Base-by-base conservation (phyloP, 208 protist species). In the Leishmania tropica region DNA sequence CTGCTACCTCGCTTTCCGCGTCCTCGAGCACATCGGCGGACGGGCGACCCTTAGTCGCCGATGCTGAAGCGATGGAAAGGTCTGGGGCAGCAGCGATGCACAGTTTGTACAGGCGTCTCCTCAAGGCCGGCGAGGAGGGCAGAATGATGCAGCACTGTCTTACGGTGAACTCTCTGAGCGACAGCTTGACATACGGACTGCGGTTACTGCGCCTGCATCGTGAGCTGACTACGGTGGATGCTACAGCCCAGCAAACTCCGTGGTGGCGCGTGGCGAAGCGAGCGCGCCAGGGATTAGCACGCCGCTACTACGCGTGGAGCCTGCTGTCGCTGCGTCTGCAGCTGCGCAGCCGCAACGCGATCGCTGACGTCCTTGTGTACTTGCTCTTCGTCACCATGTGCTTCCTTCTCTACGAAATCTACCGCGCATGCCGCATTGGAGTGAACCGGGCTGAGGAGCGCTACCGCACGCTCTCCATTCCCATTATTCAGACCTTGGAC, bases 321-420 rank as follows among this genome's bases (percentile, higher is more conserved):
- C 76, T 97, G 0, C 94, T 95, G 80, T 73, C 75, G 35, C 74
- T 95, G 31, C 91, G 93, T 5, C 82, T 97, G 81, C 81, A 78
- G 56, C 81, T 96, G 67, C 87, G 81, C 53, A 93, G 90, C 74
- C 85, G 85, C 78, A 90, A 89, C 42, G 89, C 93, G 21, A 87
- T 97, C 28, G 91, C 91, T 67, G 90, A 97, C 79, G 81, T 87
- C n/a, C 84, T 97, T 45, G 92, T 96, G 37, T 95, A 94, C 78
- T 10, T 83, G 7, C 85, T 97, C 28, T 95, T 96, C 62, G 1
- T 96, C 37, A 87, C 84, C 0, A 73, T 92, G 75, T 93, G 83
- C 53, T 85, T 93, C 68, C 90, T 96, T 60, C 82, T 97, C 64
- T 97, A 95, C 75, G 87, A 90, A 51, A 96, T 97, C 51, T 95